A percentile compares a stretch with the other conserved stretches of the same genome.
These are phyloP conservation scores for Vitis rotundifolia DNA, from an alignment of 164 flowering plant species.

Conservation along the genomic window DNA sequence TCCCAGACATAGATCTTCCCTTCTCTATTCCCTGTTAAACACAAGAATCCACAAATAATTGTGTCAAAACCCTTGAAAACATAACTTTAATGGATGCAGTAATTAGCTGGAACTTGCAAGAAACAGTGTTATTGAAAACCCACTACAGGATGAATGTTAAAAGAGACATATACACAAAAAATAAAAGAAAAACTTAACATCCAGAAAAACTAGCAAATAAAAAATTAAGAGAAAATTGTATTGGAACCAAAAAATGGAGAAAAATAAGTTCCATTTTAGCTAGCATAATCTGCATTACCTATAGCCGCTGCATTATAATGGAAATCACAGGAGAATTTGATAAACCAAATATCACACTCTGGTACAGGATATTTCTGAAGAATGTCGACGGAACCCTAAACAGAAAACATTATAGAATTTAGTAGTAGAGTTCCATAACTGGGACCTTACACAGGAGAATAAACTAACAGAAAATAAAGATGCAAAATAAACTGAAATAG, in stretches of 20 bases:
- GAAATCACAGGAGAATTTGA: conserved; percentile 95
- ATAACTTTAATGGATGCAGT: neutral
- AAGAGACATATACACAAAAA: too few relatives aligned
- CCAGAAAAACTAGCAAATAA: too few relatives aligned
- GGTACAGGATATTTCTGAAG: conserved; percentile 98
- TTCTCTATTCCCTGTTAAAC: conserved; percentile 81
- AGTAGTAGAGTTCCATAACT: neutral
- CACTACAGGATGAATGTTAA: too few relatives aligned
- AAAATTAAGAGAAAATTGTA: neutral
- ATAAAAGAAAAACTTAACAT: too few relatives aligned
- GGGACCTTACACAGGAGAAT: neutral
- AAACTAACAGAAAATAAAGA: neutral
- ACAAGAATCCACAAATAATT: neutral
- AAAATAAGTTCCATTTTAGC: neutral
- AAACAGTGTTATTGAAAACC: neutral
- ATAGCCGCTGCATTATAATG: conserved; percentile 80
- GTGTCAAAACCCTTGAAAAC: neutral
- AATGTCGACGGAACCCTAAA: conserved; percentile 79
- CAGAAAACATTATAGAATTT: neutral
- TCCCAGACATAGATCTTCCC: conserved; percentile 98
- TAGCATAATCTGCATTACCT: conserved; percentile 41
- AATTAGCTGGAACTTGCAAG: neutral
- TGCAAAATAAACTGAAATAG: neutral
- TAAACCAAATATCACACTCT: conserved; percentile 98
- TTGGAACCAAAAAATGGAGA: neutral